A percentile compares a stretch with the other conserved stretches of the same genome.
phyloP scores from a whole-genome alignment of 2,329 filamentous ascomycete genomes.

The Neodidymelliopsis sp. region DNA sequence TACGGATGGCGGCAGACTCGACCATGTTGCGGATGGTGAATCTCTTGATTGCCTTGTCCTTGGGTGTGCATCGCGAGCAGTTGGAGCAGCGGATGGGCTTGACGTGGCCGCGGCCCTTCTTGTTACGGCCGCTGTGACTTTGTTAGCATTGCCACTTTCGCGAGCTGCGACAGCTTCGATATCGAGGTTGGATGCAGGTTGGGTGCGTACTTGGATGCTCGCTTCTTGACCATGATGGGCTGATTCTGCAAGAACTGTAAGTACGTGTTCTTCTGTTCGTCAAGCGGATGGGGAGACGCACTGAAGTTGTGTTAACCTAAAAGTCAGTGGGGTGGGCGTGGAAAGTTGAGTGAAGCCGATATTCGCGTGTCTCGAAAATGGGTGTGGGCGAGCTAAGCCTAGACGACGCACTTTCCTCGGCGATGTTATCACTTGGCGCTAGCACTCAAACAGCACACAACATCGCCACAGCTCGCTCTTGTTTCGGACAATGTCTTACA shows the following conservation, averaged over 20 bases:
- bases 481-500: neutral
- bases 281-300: constrained; percentile 29
- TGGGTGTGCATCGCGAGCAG: constrained; percentile 85
- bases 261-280: constrained; percentile 7
- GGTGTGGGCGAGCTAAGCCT: constrained; percentile 2
- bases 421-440: neutral
- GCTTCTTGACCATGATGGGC: constrained; percentile 78
- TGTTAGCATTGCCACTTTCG: constrained; percentile 45
- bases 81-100: constrained; percentile 97
- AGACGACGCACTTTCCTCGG: neutral
- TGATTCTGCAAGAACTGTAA: constrained; percentile 52
- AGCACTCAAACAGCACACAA: neutral
- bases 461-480: neutral
- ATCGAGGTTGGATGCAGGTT: constrained; percentile 16
- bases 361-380: constrained; percentile 1
- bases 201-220: constrained; percentile 72
- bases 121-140: constrained; percentile 86
- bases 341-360: constrained; percentile 26
- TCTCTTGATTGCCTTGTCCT: constrained; percentile 99
- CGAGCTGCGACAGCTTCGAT: constrained; percentile 14
- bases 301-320: constrained; percentile 47
- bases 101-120: constrained; percentile 99
- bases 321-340: constrained; percentile 49
- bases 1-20: constrained; percentile 99
- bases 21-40: constrained; percentile 99